Evolutionary conservation across 2,329 filamentous ascomycete genomes (phyloP).

Genomic region (Alternaria incomplexa): DNA sequence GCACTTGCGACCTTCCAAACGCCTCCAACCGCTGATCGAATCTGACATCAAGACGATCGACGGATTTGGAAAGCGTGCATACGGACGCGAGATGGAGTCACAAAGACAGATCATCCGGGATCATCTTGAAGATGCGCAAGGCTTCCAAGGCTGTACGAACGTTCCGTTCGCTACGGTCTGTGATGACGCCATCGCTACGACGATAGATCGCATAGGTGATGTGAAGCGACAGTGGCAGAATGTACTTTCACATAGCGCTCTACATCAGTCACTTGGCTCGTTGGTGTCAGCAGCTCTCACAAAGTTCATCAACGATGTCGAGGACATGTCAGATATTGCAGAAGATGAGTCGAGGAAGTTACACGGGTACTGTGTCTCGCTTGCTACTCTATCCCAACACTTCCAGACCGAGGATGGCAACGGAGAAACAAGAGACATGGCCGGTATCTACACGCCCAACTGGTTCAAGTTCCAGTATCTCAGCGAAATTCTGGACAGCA

Average conservation of each 20-base stretch:
- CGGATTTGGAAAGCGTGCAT: constrained; percentile 65
- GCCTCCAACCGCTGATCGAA: constrained; percentile 57
- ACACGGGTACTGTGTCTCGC: constrained; percentile 61
- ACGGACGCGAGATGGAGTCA: constrained; percentile 68
- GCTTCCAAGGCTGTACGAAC: constrained; percentile 65
- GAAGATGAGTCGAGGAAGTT: constrained; percentile 67
- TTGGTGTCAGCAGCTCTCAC: constrained; percentile 63
- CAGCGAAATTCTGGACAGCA: constrained; percentile 67
- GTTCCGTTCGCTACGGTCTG: constrained; percentile 66
- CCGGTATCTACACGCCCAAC: constrained; percentile 65
- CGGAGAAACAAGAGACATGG: constrained; percentile 57
- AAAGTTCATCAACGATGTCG: constrained; percentile 67
- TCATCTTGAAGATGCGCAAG: constrained; percentile 67
- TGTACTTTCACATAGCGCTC: constrained; percentile 64
- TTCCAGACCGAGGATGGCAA: constrained; percentile 58
- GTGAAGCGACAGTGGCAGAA: constrained; percentile 64
- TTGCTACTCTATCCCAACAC: constrained; percentile 62
- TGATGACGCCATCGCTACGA: constrained; percentile 64
- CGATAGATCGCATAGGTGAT: constrained; percentile 63
- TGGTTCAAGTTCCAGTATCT: constrained; percentile 72
- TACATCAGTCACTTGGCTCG: constrained; percentile 67
- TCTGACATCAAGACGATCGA: constrained; percentile 63
- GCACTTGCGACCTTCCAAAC: constrained; percentile 41
- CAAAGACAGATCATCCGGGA: constrained; percentile 68
- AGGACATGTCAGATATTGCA: constrained; percentile 68